These are phyloP conservation scores for Penicillium oxalicum DNA, from an alignment of 2,329 filamentous ascomycete genomes.

Conservation along the genomic window DNA sequence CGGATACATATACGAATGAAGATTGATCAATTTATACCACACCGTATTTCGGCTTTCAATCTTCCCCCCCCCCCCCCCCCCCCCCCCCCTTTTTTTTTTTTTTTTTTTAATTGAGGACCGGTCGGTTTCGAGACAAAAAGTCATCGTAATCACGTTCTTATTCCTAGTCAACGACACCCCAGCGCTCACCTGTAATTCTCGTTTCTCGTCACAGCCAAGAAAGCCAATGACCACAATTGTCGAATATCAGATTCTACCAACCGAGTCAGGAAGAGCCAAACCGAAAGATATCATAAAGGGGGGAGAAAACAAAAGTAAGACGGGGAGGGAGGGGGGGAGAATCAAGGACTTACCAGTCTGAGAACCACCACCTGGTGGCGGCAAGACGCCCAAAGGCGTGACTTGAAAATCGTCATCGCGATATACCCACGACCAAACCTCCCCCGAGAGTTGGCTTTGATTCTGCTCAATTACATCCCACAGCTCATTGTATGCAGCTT, in stretches of 20 bases:
- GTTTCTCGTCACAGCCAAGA: slow-evolving; percentile 13
- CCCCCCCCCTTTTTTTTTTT: no score
- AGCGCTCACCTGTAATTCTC: slow-evolving; percentile 3
- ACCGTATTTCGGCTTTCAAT: no score
- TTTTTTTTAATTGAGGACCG: no score
- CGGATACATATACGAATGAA: no score
- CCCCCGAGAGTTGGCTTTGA: slow-evolving; percentile 45
- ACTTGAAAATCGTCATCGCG: slow-evolving; percentile 44
- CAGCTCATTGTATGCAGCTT: slow-evolving; percentile 52
- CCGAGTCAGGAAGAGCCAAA: not conserved
- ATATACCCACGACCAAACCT: slow-evolving; percentile 61
- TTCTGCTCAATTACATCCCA: slow-evolving; percentile 59
- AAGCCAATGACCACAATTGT: slow-evolving; percentile 15
- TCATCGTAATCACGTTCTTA: no score
- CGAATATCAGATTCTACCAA: slow-evolving; percentile 14
- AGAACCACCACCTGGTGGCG: slow-evolving; percentile 39
- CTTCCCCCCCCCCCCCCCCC: no score
- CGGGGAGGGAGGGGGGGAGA: no score
- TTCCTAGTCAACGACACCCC: no score
- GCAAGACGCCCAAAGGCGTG: slow-evolving; percentile 48
- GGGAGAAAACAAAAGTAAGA: no score
- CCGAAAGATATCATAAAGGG: not conserved
- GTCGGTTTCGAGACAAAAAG: no score
- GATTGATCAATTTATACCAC: no score
- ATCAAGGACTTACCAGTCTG: slow-evolving; percentile 28